phyloP scores from a whole-genome alignment of 2,329 filamentous ascomycete species.

The Helotiales sp. region DNA sequence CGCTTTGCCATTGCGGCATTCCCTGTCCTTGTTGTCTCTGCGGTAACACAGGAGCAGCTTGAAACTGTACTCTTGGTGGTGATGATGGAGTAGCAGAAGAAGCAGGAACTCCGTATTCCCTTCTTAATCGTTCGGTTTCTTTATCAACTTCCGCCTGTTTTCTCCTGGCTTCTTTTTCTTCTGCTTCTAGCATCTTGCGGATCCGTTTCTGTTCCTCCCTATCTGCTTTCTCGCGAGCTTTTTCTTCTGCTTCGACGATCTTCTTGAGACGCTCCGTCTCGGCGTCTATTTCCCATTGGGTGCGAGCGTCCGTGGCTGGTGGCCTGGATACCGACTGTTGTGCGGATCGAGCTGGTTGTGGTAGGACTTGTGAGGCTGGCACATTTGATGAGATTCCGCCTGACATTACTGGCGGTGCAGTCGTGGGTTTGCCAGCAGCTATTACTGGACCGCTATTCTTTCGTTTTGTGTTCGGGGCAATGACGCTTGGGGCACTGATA shows the following conservation, averaged over 20 bases:
- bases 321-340: slow-evolving; percentile 20
- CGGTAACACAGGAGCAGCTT: slow-evolving; percentile 13
- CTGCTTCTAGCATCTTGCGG: slow-evolving; percentile 64
- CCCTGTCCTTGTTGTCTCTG: slow-evolving; percentile 16
- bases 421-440: slow-evolving; percentile 16
- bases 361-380: slow-evolving; percentile 26
- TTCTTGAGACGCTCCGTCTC: slow-evolving; percentile 74
- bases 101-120: slow-evolving; percentile 56
- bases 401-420: slow-evolving; percentile 29
- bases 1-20: slow-evolving; percentile 27
- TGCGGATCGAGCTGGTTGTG: slow-evolving; percentile 14
- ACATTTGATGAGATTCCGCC: slow-evolving; percentile 24
- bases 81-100: background rate
- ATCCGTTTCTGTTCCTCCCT: slow-evolving; percentile 58
- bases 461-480: slow-evolving; percentile 20
- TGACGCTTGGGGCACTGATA: slow-evolving; percentile 47
- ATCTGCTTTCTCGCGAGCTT: slow-evolving; percentile 55
- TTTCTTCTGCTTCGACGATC: slow-evolving; percentile 44
- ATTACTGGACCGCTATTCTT: slow-evolving; percentile 33
- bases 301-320: slow-evolving; percentile 32
- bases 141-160: slow-evolving; percentile 64
- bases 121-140: slow-evolving; percentile 80
- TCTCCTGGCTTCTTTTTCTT: slow-evolving; percentile 59
- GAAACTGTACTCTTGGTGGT: slow-evolving; percentile 13
- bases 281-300: slow-evolving; percentile 57